Evolutionary conservation across 78 protist genomes (phyloP).

Genomic region (Protostelium mycophagum): DNA sequence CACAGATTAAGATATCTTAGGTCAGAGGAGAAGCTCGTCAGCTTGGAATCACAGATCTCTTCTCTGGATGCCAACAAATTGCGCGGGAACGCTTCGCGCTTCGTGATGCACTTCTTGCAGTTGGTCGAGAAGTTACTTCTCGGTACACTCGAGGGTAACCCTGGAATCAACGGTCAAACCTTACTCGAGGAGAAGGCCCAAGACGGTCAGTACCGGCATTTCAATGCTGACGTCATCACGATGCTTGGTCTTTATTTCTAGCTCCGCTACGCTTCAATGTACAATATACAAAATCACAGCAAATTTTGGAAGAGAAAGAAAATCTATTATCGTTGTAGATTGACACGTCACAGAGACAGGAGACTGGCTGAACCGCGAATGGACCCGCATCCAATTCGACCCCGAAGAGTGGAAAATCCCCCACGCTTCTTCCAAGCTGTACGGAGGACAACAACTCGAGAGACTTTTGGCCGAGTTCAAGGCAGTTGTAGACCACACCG

Average conservation of each 20-base stretch:
- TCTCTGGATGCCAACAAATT: constrained; percentile 25
- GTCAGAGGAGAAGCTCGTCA: constrained; percentile 22
- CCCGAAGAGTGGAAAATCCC: constrained; percentile 13
- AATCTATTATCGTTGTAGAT: too few species aligned
- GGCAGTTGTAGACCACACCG: constrained; percentile 18
- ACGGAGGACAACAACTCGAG: constrained; percentile 75
- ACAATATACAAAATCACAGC: neutral
- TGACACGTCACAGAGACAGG: constrained; percentile 38
- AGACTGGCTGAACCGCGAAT: constrained; percentile 53
- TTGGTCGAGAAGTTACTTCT: constrained; percentile 47
- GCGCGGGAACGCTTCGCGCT: constrained; percentile 38
- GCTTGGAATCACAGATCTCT: constrained; percentile 18
- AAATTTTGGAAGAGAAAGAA: neutral
- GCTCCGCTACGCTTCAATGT: too few species aligned
- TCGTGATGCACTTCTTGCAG: constrained; percentile 58
- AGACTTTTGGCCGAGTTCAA: constrained; percentile 52
- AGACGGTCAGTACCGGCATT: constrained; percentile 34
- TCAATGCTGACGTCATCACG: neutral
- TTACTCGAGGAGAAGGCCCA: constrained; percentile 56
- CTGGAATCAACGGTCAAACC: constrained; percentile 62
- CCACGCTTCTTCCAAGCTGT: constrained; percentile 23
- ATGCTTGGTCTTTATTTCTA: too few species aligned
- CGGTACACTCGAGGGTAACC: constrained; percentile 65
- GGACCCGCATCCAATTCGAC: constrained; percentile 8
- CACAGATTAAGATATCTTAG: too few species aligned